Evolutionary conservation across 257 asterid genomes (phyloP).

Genomic region (Petunia axillaris): DNA sequence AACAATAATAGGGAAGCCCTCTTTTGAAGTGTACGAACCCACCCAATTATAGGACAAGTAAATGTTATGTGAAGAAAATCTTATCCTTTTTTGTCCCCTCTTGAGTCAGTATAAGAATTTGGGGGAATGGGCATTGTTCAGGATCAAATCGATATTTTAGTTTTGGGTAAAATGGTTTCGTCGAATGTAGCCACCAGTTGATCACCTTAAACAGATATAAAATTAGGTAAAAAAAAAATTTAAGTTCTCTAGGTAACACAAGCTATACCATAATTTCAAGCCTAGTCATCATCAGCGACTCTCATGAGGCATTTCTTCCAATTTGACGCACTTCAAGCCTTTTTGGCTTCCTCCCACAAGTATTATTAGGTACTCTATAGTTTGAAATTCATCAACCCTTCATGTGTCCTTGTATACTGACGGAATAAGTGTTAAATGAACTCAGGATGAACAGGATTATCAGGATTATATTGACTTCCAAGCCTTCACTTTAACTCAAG

Average conservation of each 20-base stretch:
- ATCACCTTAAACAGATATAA: slow-evolving; percentile 8
- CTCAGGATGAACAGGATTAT: background rate
- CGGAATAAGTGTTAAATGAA: background rate
- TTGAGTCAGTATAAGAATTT: background rate
- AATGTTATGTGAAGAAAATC: slow-evolving; percentile 16
- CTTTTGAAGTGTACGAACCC: background rate
- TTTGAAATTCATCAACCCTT: slow-evolving; percentile 14
- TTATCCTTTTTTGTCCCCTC: background rate
- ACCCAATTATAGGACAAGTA: background rate
- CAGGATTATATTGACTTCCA: slow-evolving; percentile 14
- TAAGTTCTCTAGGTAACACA: slow-evolving; percentile 16
- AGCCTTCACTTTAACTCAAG: slow-evolving; percentile 15
- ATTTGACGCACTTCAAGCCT: background rate
- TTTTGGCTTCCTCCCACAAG: background rate
- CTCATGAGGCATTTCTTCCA: slow-evolving; percentile 2
- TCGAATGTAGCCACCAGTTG: slow-evolving; percentile 15
- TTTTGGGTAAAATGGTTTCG: background rate
- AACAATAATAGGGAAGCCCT: background rate
- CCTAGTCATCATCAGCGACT: slow-evolving; percentile 1
- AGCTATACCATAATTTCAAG: background rate
- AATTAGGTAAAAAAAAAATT: background rate
- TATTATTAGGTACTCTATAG: slow-evolving; percentile 3
- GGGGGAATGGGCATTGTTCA: background rate
- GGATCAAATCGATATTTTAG: background rate
- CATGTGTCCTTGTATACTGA: background rate